phyloP scores from a whole-genome alignment of 1,284 basidiomycete species.

The Mycosarcoma maydis region DNA sequence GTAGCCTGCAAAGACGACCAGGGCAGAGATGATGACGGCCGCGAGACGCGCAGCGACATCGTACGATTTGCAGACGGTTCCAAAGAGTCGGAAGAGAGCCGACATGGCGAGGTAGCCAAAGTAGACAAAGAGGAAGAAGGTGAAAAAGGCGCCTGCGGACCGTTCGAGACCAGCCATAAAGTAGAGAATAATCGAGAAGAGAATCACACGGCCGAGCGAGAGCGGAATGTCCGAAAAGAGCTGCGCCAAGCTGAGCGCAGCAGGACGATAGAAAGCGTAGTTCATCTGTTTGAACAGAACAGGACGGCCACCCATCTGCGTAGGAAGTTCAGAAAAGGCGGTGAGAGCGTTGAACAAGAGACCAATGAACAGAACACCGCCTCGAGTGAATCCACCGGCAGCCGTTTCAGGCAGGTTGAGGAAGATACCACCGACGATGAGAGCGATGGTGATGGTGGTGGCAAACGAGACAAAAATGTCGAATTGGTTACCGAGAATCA shows the following conservation, averaged over 20 bases:
- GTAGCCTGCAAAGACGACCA: conserved; percentile 76
- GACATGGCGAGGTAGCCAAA: conserved; percentile 67
- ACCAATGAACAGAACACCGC: conserved; percentile 60
- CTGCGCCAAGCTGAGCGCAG: conserved; percentile 72
- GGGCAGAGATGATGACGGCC: conserved; percentile 73
- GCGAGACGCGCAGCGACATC: conserved; percentile 68
- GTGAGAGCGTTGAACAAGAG: conserved; percentile 62
- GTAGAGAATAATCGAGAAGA: conserved; percentile 74
- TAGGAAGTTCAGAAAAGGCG: conserved; percentile 73
- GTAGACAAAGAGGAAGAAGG: conserved; percentile 55
- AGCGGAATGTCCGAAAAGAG: conserved; percentile 79
- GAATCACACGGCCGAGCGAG: conserved; percentile 71
- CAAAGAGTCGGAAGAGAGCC: conserved; percentile 71
- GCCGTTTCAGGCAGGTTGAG: conserved; percentile 66
- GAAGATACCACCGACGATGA: conserved; percentile 83
- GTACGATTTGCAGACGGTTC: conserved; percentile 68
- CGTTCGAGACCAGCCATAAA: conserved; percentile 74
- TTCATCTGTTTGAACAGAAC: conserved; percentile 74
- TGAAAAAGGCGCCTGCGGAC: conserved; percentile 68
- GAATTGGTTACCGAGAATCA: conserved; percentile 81
- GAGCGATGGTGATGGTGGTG: conserved; percentile 68
- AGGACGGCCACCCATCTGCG: conserved; percentile 75
- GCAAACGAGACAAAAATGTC: conserved; percentile 72
- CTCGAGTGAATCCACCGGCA: conserved; percentile 56
- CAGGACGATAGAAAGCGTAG: conserved; percentile 68